Conservation (phyloP, 176 grass and related monocot genomes). For the Leersia perrieri region DNA sequence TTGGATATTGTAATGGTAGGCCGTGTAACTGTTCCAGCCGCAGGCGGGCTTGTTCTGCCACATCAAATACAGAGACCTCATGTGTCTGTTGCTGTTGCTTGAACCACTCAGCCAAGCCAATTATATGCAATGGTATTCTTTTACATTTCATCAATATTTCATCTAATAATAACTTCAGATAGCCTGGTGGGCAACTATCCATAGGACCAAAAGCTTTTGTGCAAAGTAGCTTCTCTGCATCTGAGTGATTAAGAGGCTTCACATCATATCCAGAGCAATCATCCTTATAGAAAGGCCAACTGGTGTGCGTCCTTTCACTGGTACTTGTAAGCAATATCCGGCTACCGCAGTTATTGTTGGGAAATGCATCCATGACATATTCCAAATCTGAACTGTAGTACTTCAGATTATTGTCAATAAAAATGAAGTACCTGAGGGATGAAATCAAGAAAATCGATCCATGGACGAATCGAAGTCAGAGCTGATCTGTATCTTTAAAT, state of each 20-base stretch:
- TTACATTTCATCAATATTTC: background rate
- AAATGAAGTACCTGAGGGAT: background rate
- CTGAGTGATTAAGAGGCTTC: background rate
- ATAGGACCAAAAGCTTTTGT: background rate
- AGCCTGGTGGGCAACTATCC: background rate
- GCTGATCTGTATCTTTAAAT: no score
- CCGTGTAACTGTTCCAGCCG: no score
- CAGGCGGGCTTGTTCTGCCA: background rate
- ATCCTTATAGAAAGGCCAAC: no score
- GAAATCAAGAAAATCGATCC: background rate
- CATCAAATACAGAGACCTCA: background rate
- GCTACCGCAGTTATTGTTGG: background rate
- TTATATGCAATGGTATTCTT: slow-evolving; percentile 21
- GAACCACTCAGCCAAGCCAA: background rate
- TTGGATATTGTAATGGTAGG: no score
- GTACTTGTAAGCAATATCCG: background rate
- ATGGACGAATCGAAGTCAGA: no score
- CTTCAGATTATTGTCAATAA: background rate
- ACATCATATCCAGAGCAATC: background rate
- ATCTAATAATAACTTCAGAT: background rate
- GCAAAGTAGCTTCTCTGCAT: background rate
- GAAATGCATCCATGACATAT: background rate
- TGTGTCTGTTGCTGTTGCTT: background rate
- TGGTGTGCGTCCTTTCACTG: accelerated
- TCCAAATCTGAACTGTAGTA: background rate